These are phyloP conservation scores for Podosphaera aphanis DNA, from an alignment of 2,329 filamentous ascomycete species.

Conservation along the genomic window DNA sequence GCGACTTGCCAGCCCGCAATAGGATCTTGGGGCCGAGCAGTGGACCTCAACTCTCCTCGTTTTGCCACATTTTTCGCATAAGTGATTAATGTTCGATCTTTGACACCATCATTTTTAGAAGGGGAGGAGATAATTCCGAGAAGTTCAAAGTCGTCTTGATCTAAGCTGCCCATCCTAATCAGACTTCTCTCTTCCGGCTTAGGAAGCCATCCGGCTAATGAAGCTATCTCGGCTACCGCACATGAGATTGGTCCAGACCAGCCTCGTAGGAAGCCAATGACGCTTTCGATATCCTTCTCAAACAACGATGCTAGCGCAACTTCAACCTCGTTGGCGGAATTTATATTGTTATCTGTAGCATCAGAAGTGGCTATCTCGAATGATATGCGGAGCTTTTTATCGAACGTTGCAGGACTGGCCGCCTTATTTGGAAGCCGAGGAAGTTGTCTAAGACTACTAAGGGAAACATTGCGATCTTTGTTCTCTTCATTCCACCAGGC, in stretches of 20 bases:
- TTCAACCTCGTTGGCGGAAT: slow-evolving; percentile 52
- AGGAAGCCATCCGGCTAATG: slow-evolving; percentile 63
- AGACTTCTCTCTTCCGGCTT: slow-evolving; percentile 28
- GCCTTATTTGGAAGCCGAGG: slow-evolving; percentile 19
- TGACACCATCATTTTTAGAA: slow-evolving; percentile 39
- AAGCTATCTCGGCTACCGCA: slow-evolving; percentile 62
- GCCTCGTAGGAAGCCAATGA: slow-evolving; percentile 46
- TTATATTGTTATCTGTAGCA: slow-evolving; percentile 50
- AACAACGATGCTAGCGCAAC: slow-evolving; percentile 63
- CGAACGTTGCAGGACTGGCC: slow-evolving; percentile 37
- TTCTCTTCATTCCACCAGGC: slow-evolving; percentile 84
- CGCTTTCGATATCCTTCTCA: slow-evolving; percentile 57
- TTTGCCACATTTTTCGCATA: slow-evolving; percentile 48
- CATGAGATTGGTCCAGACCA: slow-evolving; percentile 66
- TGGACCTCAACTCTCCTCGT: slow-evolving; percentile 19
- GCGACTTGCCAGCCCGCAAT: slow-evolving; percentile 76
- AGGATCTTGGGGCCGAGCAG: slow-evolving; percentile 10
- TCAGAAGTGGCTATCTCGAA: slow-evolving; percentile 43
- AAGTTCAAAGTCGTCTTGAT: slow-evolving; percentile 66
- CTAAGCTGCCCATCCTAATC: slow-evolving; percentile 37
- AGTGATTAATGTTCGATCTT: slow-evolving; percentile 53
- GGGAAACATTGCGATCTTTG: slow-evolving; percentile 19
- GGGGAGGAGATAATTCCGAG: slow-evolving; percentile 38
- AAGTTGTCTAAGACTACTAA: slow-evolving; percentile 9
- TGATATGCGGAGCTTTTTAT: slow-evolving; percentile 45